Conservation (phyloP, 371 early-diverging fungal genomes). For the Conidiobolus incongruus region DNA sequence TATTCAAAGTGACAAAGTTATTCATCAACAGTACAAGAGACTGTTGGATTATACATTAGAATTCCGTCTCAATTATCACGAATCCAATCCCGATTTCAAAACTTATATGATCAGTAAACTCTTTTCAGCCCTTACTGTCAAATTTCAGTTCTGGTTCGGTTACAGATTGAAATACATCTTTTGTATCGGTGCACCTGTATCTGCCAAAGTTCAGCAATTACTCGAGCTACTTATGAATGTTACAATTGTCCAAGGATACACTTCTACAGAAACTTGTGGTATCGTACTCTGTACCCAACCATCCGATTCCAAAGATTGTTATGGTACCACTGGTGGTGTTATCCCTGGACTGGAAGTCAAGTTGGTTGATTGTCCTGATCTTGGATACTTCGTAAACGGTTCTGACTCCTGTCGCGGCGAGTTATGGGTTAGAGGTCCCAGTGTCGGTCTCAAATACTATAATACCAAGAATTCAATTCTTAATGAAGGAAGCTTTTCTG, state of each 20-base stretch:
- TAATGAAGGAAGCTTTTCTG: conserved; percentile 31
- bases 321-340: conserved; percentile 50
- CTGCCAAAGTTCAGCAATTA: no score
- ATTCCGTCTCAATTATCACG: no score
- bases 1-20: no score
- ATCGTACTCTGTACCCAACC: conserved; percentile 18
- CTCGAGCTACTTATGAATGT: no score
- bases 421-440: conserved; percentile 67
- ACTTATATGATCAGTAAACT: no score
- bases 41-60: no score
- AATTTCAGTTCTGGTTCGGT: no score
- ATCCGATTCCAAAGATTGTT: conserved; percentile 18
- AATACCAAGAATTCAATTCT: conserved; percentile 66
- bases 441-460: conserved; percentile 55
- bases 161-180: no score
- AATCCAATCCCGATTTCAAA: no score
- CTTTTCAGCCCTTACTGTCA: no score
- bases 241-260: conserved; percentile 66
- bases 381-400: conserved; percentile 58
- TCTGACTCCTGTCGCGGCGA: conserved; percentile 74
- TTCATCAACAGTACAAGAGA: no score
- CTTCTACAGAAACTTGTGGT: conserved; percentile 67
- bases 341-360: conserved; percentile 33
- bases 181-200: no score
- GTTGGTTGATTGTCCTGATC: conserved; percentile 76